Base-by-base conservation (phyloP, 2,329 filamentous ascomycete species). In the Neonectria coccinea region DNA sequence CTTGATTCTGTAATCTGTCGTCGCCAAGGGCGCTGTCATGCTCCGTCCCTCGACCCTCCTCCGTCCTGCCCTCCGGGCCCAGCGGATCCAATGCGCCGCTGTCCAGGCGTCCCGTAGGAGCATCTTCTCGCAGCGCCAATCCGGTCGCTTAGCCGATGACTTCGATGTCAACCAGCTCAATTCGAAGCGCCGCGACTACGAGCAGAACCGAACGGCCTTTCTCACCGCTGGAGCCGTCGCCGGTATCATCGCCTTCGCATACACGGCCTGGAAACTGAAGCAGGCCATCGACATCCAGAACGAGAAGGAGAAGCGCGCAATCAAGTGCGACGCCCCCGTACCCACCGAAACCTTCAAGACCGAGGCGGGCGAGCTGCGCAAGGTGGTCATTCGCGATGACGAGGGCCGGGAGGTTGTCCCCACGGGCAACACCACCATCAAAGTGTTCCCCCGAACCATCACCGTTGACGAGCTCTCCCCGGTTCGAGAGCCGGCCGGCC, bases 341-440 rank as follows among this genome's bases (percentile, higher is more conserved):
- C 81, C 80, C 4, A 79, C 78, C 20, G 80, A 84, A 59, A 80
- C 81, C 1, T 85, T 87, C 73, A 82, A 79, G 65, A 82, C 79
- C 12, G 81, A 85, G 66, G 81, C 79, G 18, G 84, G 84, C 39
- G 81, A 81, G 65, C 82, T 82, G 76, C 83, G 86, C 72, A 88
- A 87, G 75, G 80, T 88, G 1, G 85, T 91, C 14, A 78, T 91
- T 1, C 89, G 89, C 64, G 89, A 91, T 66, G 85, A 87, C n/a
- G 84, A 91, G 14, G 90, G 91, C 45, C 84, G 86, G 50, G 92
- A 96, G 75, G 83, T 96, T 47, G 90, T 97, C 0, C 86, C 91
- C 16, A 97, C 94, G 0, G 93, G 93, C 14, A 94, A 94, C 70
- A 89, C 85, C 69, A 90, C 89, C n/a, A 88, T 97, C 4, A 91